Percentiles rank a stretch among this genome's conserved stretches.
Evolutionary conservation across 305 asterid genomes (phyloP).

Genomic region (Stenogyne calaminthoides): DNA sequence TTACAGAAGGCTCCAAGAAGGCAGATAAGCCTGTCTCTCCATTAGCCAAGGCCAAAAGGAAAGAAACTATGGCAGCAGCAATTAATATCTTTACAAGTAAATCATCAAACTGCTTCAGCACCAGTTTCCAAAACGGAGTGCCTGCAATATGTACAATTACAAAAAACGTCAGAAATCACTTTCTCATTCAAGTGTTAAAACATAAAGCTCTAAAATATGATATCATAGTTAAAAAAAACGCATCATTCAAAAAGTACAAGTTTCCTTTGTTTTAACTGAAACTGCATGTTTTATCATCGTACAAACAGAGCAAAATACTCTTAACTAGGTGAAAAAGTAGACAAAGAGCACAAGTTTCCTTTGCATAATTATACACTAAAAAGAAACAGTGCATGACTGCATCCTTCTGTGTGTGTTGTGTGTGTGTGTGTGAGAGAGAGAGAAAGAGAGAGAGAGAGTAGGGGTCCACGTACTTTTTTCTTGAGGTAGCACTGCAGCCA

Average conservation of each 20-base stretch:
- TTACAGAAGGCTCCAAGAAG: conserved; percentile 95
- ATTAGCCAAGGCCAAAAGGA: conserved; percentile 84
- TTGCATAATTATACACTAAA: neutral
- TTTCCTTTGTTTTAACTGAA: neutral
- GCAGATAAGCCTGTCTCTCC: conserved; percentile 98
- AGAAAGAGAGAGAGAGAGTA: conserved; percentile 28
- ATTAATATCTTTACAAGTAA: conserved; percentile 95
- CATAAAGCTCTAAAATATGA: conserved; percentile 11
- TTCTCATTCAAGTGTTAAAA: conserved; percentile 2
- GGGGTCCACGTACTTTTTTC: conserved; percentile 63
- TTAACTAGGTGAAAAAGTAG: neutral
- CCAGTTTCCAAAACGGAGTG: conserved; percentile 94
- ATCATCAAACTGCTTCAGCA: conserved; percentile 96
- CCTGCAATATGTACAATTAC: conserved; percentile 47
- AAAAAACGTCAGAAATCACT: conserved; percentile 22
- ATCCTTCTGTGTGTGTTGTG: neutral
- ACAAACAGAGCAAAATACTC: neutral
- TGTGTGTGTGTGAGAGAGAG: too few species aligned
- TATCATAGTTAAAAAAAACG: conserved; percentile 12
- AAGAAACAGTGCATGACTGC: neutral
- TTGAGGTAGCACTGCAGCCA: conserved; percentile 83
- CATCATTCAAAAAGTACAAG: conserved; percentile 18
- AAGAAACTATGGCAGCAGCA: conserved; percentile 88
- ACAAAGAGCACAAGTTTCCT: conserved; percentile 18
- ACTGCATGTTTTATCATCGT: neutral